These are phyloP conservation scores for Ceratocystiopsis sp. DNA, from an alignment of 2,329 filamentous ascomycete genomes.

Conservation along the genomic window DNA sequence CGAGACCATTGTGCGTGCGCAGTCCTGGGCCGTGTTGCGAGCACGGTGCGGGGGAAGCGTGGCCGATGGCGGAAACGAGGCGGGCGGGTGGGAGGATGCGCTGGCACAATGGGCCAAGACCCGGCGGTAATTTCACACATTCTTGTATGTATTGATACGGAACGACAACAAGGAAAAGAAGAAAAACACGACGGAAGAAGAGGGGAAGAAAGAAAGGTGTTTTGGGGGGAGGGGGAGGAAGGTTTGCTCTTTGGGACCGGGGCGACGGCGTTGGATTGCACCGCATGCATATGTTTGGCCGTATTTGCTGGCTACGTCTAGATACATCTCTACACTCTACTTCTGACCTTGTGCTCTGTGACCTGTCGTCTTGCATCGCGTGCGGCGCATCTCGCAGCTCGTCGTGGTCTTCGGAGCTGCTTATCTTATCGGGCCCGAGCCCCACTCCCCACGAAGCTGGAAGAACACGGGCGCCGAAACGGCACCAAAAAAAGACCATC, in stretches of 20 bases:
- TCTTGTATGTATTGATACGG: too few species aligned
- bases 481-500: not conserved
- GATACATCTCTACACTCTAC: not conserved
- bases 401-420: too few species aligned
- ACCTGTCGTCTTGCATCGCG: not conserved
- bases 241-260: too few species aligned
- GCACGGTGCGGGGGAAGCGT: constrained; percentile 44
- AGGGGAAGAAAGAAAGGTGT: not conserved
- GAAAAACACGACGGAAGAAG: not conserved
- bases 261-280: too few species aligned
- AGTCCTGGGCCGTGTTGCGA: constrained; percentile 65
- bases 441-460: constrained; percentile 4
- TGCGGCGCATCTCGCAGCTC: not conserved
- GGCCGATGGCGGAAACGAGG: constrained; percentile 19
- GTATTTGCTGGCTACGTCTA: not conserved
- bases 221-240: not conserved
- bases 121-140: too few species aligned
- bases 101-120: constrained; percentile 37
- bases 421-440: not conserved
- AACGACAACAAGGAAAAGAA: not conserved
- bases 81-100: constrained; percentile 46
- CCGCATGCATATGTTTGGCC: too few species aligned
- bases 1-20: constrained; percentile 60
- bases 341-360: not conserved
- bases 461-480: constrained; percentile 8